phyloP scores from a whole-genome alignment of 345 rosid genomes.

The Aquilaria yunnanensis region DNA sequence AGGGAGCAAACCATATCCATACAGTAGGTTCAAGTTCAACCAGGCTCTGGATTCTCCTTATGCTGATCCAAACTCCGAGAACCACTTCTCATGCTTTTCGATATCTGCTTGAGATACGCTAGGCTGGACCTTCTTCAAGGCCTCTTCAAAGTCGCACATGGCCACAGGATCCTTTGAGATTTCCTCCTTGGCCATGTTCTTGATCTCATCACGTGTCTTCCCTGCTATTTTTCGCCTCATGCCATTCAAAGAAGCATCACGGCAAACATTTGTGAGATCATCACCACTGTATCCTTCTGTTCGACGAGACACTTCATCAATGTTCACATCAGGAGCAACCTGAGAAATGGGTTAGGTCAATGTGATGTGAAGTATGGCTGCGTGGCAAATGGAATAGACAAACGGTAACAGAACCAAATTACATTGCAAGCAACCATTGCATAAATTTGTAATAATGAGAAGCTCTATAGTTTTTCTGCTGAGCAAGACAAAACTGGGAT shows the following conservation, averaged over 20 bases:
- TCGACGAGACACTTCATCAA: constrained; percentile 84
- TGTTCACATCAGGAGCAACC: constrained; percentile 89
- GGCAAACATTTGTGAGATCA: constrained; percentile 94
- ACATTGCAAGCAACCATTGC: too few species aligned
- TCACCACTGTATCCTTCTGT: constrained; percentile 99
- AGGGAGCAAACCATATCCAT: too few species aligned
- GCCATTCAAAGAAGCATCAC: constrained; percentile 97
- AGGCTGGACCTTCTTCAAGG: constrained; percentile 81
- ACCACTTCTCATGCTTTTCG: constrained; percentile 98
- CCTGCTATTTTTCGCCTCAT: constrained; percentile 99
- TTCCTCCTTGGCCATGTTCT: constrained; percentile 98
- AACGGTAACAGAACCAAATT: too few species aligned
- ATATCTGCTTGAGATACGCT: constrained; percentile 93
- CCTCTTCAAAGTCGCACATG: constrained; percentile 99
- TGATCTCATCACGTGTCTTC: constrained; percentile 95
- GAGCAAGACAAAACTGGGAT: too few species aligned
- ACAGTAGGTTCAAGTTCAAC: background rate
- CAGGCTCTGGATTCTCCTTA: constrained; percentile 16
- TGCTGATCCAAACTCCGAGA: constrained; percentile 90
- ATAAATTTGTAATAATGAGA: too few species aligned
- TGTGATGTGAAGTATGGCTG: too few species aligned
- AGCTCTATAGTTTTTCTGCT: too few species aligned
- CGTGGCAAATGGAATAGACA: too few species aligned
- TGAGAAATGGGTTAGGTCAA: constrained; percentile 9
- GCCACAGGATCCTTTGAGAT: constrained; percentile 97